Evolutionary conservation across 805 yeast species (phyloP).

Genomic region (Ogataea angusta): DNA sequence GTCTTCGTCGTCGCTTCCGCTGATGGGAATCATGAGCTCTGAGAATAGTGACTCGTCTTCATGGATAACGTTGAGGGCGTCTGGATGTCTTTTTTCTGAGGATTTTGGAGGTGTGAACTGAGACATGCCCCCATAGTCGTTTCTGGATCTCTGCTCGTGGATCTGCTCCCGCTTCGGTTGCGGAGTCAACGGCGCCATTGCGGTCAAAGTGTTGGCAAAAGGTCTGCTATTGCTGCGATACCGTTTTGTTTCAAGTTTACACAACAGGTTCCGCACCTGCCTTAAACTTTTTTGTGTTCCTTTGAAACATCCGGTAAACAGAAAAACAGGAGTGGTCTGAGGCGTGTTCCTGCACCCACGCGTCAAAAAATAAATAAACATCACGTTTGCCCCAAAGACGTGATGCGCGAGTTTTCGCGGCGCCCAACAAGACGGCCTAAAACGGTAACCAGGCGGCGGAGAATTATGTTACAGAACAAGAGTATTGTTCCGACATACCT

Average conservation of each 20-base stretch:
- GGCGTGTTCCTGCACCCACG: slow-evolving; percentile 14
- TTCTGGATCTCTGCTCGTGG: background rate
- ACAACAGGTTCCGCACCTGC: slow-evolving; percentile 1
- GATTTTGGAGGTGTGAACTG: slow-evolving; percentile 19
- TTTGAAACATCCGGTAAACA: slow-evolving; percentile 10
- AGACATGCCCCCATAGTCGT: background rate
- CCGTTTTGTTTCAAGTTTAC: slow-evolving; percentile 3
- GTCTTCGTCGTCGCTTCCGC: slow-evolving; percentile 13
- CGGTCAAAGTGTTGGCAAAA: background rate
- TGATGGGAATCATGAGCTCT: slow-evolving; percentile 12
- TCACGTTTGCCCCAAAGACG: background rate
- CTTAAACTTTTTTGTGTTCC: slow-evolving; percentile 2
- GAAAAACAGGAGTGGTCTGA: slow-evolving; percentile 18
- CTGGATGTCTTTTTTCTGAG: slow-evolving; percentile 8
- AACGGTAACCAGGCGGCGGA: background rate
- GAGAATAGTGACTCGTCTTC: slow-evolving; percentile 17
- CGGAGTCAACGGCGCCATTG: slow-evolving; percentile 12
- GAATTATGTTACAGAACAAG: background rate
- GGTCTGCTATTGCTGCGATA: background rate
- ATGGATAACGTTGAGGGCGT: slow-evolving; percentile 2
- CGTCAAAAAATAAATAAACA: slow-evolving; percentile 4
- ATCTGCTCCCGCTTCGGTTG: slow-evolving; percentile 6
- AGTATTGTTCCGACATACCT: background rate
- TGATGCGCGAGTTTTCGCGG: background rate
- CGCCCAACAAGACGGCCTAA: background rate